Percentiles rank a stretch among this genome's conserved stretches.
Evolutionary conservation across 257 asterid species (phyloP).

Genomic region (Echium plantagineum): DNA sequence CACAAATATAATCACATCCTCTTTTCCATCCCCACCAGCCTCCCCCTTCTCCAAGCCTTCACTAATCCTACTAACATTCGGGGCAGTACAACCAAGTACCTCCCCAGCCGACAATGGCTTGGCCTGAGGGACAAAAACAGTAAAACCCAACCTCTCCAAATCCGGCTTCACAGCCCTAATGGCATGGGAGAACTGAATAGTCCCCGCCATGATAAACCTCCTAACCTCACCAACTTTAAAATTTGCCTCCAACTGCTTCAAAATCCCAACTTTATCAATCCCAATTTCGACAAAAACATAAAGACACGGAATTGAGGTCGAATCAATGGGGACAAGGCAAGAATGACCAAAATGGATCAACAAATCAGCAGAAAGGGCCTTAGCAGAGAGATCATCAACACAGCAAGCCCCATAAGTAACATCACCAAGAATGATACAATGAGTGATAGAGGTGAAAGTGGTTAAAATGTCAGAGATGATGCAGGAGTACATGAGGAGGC

Average conservation of each 20-base stretch:
- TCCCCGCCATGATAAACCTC: constrained; percentile 74
- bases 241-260: constrained; percentile 50
- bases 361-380: constrained; percentile 73
- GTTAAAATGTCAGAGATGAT: constrained; percentile 81
- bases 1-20: constrained; percentile 57
- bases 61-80: too few species aligned
- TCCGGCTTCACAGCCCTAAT: constrained; percentile 80
- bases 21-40: neutral
- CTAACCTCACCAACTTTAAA: constrained; percentile 30
- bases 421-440: constrained; percentile 85
- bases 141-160: constrained; percentile 71
- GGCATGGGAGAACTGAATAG: constrained; percentile 74
- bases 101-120: constrained; percentile 95
- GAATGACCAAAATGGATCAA: constrained; percentile 93
- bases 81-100: constrained; percentile 39
- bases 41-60: too few species aligned
- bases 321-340: constrained; percentile 82
- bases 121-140: constrained; percentile 70
- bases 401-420: constrained; percentile 98
- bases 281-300: constrained; percentile 79
- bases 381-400: constrained; percentile 84
- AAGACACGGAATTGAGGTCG: constrained; percentile 63
- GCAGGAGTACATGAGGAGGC: constrained; percentile 71
- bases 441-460: constrained; percentile 62
- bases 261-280: constrained; percentile 41